Conservation (phyloP, 352 stramenopile genomes). For the Nothophytophthora sp. region DNA sequence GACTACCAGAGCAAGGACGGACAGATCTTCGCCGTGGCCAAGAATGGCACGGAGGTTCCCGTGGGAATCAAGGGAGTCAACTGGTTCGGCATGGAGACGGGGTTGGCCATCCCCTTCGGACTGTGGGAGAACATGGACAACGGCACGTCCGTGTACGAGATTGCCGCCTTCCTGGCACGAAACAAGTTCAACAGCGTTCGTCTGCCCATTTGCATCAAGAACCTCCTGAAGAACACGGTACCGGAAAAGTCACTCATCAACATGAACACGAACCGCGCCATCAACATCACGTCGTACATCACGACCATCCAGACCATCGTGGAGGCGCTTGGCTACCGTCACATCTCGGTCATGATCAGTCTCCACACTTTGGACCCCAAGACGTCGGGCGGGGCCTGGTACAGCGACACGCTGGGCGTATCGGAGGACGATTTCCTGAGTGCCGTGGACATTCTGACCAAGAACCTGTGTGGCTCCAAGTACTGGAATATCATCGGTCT, state of each 20-base stretch:
- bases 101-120: constrained; percentile 50
- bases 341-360: constrained; percentile 68
- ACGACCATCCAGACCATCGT: constrained; percentile 51
- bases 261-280: constrained; percentile 54
- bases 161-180: constrained; percentile 51
- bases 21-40: constrained; percentile 38
- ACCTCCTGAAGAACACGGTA: constrained; percentile 40
- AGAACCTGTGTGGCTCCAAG: constrained; percentile 43
- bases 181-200: constrained; percentile 78
- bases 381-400: constrained; percentile 56
- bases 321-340: constrained; percentile 51
- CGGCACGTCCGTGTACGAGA: constrained; percentile 70
- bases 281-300: constrained; percentile 66
- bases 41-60: constrained; percentile 52
- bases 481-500: constrained; percentile 73
- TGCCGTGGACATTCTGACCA: constrained; percentile 56
- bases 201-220: constrained; percentile 57
- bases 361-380: constrained; percentile 53
- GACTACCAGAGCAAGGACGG: constrained; percentile 65
- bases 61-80: constrained; percentile 68
- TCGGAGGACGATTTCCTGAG: constrained; percentile 51
- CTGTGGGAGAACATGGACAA: constrained; percentile 78
- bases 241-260: constrained; percentile 55
- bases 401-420: constrained; percentile 44
- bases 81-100: constrained; percentile 79